Evolutionary conservation across 2,329 filamentous ascomycete genomes (phyloP), one percentile per base, ranked within the genome.

Genomic region (Fonsecaea pugnacius): DNA sequence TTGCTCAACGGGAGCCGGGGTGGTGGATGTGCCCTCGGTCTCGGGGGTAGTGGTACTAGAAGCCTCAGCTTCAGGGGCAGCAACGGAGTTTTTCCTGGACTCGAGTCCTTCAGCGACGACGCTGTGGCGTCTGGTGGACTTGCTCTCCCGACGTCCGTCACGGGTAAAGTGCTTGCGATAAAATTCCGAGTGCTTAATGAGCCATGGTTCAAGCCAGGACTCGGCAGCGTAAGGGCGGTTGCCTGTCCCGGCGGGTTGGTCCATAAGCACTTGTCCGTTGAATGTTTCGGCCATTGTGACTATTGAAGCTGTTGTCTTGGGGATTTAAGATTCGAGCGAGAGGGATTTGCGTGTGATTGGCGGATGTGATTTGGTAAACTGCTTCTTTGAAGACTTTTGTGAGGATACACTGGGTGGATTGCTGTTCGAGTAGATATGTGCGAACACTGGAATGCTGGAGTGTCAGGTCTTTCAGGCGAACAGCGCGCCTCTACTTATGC

Each of bases 171-270:
- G 68, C 38, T 64, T 70, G 66, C 68, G 68, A 48, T 70, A 70
- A 57, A 70, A 70, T 18, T 61, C 64, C 10, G 63, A 66, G 54
- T 70, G 66, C 36, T 68, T 68, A 62, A 68, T 64, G 58, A 70
- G 68, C 67, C 67, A 69, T 27, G 68, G 68, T 48, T 70, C 68
- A n/a, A 70, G 53, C 66, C 66, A 70, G 2, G 68, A 57, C 21
- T 70, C 68, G 32, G 68, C 64, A 35, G 68, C 68, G 54, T 67
- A 62, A 9, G 67, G 65, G 40, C 64, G 63, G n/a, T 57, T 64
- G 59, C 54, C 53, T 14, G 64, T 43, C 36, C 65, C 67, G 14
- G 57, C 63, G 24, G 65, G 65, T 50, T 69, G 67, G 57, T 70
- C 68, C 56, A 68, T 64, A 9, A 59, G 57, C 51, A 64, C 64